Conservation (phyloP, 2,329 filamentous ascomycete genomes). For the Ophiostoma pallidulum region DNA sequence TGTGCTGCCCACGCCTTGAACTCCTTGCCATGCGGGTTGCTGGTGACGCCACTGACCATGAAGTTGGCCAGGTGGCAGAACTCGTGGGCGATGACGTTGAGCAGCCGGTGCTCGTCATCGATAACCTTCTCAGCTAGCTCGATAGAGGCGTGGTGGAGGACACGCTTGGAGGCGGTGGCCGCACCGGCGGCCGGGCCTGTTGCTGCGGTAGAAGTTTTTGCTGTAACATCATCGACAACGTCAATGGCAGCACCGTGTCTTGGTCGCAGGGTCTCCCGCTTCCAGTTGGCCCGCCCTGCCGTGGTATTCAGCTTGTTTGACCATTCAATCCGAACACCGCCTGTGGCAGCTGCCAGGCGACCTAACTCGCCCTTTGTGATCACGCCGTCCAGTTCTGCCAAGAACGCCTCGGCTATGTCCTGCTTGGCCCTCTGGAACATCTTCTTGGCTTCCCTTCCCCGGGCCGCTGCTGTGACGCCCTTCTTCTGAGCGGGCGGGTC, state of each 20-base stretch:
- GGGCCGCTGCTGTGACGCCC: slow-evolving; percentile 23
- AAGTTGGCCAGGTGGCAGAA: slow-evolving; percentile 93
- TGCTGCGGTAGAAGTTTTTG: too few relatives aligned
- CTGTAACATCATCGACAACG: neutral
- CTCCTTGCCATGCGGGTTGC: slow-evolving; percentile 19
- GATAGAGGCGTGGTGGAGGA: slow-evolving; percentile 62
- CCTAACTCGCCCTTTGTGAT: slow-evolving; percentile 54
- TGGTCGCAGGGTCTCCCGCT: slow-evolving; percentile 43
- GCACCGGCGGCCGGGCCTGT: neutral
- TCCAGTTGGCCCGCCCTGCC: slow-evolving; percentile 67
- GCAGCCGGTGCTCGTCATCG: slow-evolving; percentile 61
- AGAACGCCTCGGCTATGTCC: slow-evolving; percentile 52
- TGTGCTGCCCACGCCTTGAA: slow-evolving; percentile 20
- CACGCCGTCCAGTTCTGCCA: slow-evolving; percentile 56
- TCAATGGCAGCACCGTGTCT: slow-evolving; percentile 7
- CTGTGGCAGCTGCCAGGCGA: slow-evolving; percentile 50
- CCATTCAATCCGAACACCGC: slow-evolving; percentile 65
- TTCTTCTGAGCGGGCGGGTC: slow-evolving; percentile 18
- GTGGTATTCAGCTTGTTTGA: slow-evolving; percentile 71
- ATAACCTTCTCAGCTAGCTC: slow-evolving; percentile 87
- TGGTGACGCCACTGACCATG: slow-evolving; percentile 57
- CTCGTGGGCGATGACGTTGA: slow-evolving; percentile 92
- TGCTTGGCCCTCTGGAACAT: slow-evolving; percentile 55
- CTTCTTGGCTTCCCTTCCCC: slow-evolving; percentile 40
- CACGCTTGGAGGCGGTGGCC: slow-evolving; percentile 17